Evolutionary conservation across 2,329 filamentous ascomycete genomes (phyloP).

Genomic region (Trichoderma gracile): DNA sequence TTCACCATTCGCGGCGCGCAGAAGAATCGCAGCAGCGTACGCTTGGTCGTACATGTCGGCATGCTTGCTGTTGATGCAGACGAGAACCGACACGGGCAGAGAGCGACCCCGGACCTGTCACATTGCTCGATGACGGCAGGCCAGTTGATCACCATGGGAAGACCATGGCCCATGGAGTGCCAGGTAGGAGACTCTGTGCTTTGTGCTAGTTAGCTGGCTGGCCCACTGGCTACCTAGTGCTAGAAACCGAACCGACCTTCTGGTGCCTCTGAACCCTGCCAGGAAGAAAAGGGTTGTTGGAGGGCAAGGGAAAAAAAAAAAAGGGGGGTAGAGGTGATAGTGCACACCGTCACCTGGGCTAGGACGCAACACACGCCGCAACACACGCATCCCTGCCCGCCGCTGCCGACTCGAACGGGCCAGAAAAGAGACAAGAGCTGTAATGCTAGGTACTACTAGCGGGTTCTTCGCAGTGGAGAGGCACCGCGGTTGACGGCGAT

Average conservation of each 20-base stretch:
- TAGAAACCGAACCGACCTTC: conserved; percentile 18
- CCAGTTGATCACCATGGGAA: conserved; percentile 1
- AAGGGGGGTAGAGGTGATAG: conserved; percentile 1
- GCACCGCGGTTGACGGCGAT: conserved; percentile 19
- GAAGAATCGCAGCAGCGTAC: conserved; percentile 6
- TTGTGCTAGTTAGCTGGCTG: conserved; percentile 5
- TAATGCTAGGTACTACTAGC: conserved; percentile 16
- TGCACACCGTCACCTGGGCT: conserved; percentile 20
- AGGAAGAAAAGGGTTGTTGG: conserved; percentile 8
- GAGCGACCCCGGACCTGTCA: not conserved
- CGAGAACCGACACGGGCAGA: not conserved
- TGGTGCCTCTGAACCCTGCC: conserved; percentile 24
- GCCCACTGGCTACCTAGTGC: not conserved
- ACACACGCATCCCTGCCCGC: conserved; percentile 20
- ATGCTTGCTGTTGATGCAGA: conserved; percentile 5
- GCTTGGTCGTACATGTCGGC: not conserved
- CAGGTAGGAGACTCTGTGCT: not conserved
- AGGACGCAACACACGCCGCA: conserved; percentile 22
- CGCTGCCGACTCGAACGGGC: conserved; percentile 19
- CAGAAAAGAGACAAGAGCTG: conserved; percentile 22
- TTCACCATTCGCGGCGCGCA: conserved; percentile 5
- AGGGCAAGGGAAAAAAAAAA: conserved; percentile 3
- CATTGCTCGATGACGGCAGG: not conserved
- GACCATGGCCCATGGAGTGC: not conserved
- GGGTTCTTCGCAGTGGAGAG: conserved; percentile 22